Conservation (phyloP, 2,329 filamentous ascomycete species). For the Diplodia seriata region DNA sequence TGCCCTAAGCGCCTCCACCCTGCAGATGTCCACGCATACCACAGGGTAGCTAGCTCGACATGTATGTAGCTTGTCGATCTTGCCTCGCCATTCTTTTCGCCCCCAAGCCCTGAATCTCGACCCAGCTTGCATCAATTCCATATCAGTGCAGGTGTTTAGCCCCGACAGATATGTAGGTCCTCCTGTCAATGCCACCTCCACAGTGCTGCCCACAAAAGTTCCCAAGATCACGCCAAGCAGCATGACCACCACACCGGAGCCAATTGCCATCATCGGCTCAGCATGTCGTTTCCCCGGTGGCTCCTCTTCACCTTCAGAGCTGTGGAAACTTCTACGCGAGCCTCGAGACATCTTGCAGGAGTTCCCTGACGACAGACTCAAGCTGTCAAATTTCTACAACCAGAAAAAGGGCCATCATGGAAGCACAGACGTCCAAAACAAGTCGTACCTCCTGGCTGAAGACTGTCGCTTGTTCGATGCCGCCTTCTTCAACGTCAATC, state of each 20-base stretch:
- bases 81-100: not conserved
- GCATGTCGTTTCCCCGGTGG: constrained; percentile 48
- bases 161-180: not conserved
- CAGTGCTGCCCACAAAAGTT: not conserved
- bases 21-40: not conserved
- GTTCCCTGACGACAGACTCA: constrained; percentile 43
- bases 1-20: not conserved
- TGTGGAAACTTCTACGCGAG: constrained; percentile 45
- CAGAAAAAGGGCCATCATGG: constrained; percentile 21
- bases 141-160: too few species aligned
- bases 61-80: not conserved
- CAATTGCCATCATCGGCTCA: constrained; percentile 48
- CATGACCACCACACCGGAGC: constrained; percentile 32
- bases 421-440: constrained; percentile 8
- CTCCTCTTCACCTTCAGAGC: constrained; percentile 40
- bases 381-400: constrained; percentile 37
- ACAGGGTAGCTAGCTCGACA: not conserved
- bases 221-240: not conserved
- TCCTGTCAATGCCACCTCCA: not conserved
- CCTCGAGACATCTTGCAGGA: constrained; percentile 43
- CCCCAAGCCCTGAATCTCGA: not conserved
- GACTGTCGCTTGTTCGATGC: constrained; percentile 41
- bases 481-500: constrained; percentile 42
- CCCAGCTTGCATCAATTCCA: too few species aligned
- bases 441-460: constrained; percentile 36